Evolutionary conservation across 1,139 yeast genomes (phyloP), one percentile per base, ranked within the genome.

Genomic region (Eremothecium cymbalariae): DNA sequence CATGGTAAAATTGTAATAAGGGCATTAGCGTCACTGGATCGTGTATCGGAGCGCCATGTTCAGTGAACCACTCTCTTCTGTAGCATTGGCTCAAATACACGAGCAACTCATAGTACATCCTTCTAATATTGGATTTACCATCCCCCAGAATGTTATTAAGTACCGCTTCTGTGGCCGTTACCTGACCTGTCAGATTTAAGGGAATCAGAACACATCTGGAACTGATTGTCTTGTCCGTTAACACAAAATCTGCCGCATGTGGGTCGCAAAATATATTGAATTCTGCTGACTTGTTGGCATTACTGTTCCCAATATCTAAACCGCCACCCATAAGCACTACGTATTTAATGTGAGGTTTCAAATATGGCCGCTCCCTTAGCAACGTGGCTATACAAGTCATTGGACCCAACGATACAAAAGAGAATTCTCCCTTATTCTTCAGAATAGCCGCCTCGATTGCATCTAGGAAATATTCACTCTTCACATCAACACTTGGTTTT

Each of bases 311-410:
- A 6, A 50, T 47, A 4, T 65, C 62, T 38, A 81, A 60, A 0
- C 78, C 81, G 2, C 90, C 93, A 4, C 94, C 94, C 94, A 83
- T 83, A 11, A 79, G 65, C 5, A 84, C 66, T 11, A 83, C 53
- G 37, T 59, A 67, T 34, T 65, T 65, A 38, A 83, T 62, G 36
- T 67, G 62, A 1, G 54, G 33, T 38, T 59, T 66, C 13, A 72
- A 44, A 8, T 72, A 68, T 0, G 90, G 90, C 45, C 68, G 68
- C 29, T 57, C 57, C 18, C 53, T 43, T 24, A 80, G 63, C 31
- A 83, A 59, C 4, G 61, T 55, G 1, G 84, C 77, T 24, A 79
- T 53, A 48, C 82, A 77, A n/a, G 94, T 82, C 46, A 79, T 59
- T 0, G 93, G 70, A 0, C 93, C 94, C 1, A 85, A 76, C 5